Evolutionary conservation across 2,329 filamentous ascomycete genomes (phyloP).

Genomic region (Penicillium expansum): DNA sequence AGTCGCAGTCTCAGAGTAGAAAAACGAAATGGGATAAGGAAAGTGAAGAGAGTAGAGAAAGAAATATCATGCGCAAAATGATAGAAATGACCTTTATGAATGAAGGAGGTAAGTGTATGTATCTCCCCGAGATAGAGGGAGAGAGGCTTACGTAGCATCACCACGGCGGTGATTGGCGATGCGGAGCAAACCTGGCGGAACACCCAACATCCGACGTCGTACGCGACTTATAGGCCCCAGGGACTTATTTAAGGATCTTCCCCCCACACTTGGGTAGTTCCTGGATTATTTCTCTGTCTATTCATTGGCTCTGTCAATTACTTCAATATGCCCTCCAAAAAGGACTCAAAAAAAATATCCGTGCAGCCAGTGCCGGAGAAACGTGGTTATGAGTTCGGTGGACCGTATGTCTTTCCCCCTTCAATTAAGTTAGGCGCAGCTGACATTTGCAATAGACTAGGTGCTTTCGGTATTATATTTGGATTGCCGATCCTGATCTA

Average conservation of each 20-base stretch:
- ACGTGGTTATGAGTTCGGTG: constrained; percentile 48
- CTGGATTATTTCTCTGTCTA: constrained; percentile 3
- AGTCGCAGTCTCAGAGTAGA: constrained; percentile 1
- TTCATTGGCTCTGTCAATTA: not conserved
- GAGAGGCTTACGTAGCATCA: constrained; percentile 21
- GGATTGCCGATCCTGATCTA: constrained; percentile 78
- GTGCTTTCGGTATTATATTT: constrained; percentile 74
- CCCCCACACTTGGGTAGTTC: not conserved
- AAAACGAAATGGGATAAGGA: constrained; percentile 4
- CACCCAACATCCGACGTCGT: constrained; percentile 20
- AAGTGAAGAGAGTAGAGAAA: constrained; percentile 8
- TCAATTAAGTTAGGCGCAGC: constrained; percentile 10
- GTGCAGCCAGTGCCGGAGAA: constrained; percentile 40
- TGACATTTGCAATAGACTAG: constrained; percentile 54
- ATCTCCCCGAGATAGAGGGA: not conserved
- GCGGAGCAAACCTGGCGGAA: constrained; percentile 17
- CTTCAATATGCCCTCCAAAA: constrained; percentile 34
- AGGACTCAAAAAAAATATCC: constrained; percentile 29
- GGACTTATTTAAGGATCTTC: constrained; percentile 12
- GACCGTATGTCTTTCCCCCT: constrained; percentile 40
- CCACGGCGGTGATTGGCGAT: constrained; percentile 11
- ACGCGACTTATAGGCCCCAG: constrained; percentile 7
- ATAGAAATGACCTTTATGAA: constrained; percentile 2
- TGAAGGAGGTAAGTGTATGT: not conserved
- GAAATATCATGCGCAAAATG: not conserved